phyloP scores from a whole-genome alignment of 202 grass and related monocot species.

The Sporobolus alterniflorus region DNA sequence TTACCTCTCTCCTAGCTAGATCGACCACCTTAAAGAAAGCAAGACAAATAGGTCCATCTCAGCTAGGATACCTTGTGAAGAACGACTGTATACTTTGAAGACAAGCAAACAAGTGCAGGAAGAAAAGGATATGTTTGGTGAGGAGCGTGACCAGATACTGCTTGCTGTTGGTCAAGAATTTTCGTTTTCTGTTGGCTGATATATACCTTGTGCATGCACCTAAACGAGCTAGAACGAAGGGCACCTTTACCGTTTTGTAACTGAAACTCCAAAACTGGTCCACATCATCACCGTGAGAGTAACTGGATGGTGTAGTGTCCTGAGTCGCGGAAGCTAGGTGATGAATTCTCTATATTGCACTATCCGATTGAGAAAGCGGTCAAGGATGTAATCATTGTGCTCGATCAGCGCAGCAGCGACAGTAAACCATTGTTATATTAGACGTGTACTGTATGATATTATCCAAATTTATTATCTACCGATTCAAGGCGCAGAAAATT shows the following conservation, averaged over 20 bases:
- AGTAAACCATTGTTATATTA: too few relatives aligned
- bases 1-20: background rate
- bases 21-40: background rate
- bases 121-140: slow-evolving; percentile 29
- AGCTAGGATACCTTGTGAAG: slow-evolving; percentile 2
- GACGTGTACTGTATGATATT: too few relatives aligned
- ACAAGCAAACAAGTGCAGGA: slow-evolving; percentile 16
- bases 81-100: slow-evolving; percentile 34
- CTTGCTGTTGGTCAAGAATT: slow-evolving; percentile 31
- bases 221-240: background rate
- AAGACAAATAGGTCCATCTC: background rate
- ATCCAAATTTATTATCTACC: too few relatives aligned
- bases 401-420: too few relatives aligned
- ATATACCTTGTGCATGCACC: background rate
- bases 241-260: slow-evolving; percentile 41
- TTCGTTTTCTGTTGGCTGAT: background rate
- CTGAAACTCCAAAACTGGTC: slow-evolving; percentile 26
- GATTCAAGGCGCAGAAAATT: too few relatives aligned
- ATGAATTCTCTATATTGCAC: too few relatives aligned
- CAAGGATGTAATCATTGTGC: too few relatives aligned
- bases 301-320: background rate
- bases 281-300: background rate
- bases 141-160: slow-evolving; percentile 10
- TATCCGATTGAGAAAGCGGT: too few relatives aligned
- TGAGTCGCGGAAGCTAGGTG: too few relatives aligned